Conservation (phyloP, 306 rosid genomes). For the Aeschynomene evenia region DNA sequence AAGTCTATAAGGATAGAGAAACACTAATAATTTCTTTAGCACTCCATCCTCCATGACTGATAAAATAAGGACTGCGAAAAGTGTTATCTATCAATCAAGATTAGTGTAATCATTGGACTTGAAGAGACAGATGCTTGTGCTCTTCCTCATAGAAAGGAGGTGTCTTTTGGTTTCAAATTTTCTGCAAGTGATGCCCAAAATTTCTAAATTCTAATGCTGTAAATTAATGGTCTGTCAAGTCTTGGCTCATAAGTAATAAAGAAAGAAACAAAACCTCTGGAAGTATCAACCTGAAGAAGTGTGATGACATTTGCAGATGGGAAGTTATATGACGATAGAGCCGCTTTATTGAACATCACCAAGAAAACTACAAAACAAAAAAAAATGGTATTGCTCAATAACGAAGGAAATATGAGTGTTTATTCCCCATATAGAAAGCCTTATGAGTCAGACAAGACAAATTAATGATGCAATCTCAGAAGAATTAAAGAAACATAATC, state of each 20-base stretch:
- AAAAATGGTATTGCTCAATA: background rate
- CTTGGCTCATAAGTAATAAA: background rate
- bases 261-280: background rate
- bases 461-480: background rate
- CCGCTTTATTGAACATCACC: slow-evolving; percentile 93
- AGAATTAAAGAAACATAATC: background rate
- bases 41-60: background rate
- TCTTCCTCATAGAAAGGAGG: background rate
- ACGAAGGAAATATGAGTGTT: background rate
- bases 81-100: slow-evolving; percentile 9
- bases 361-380: slow-evolving; percentile 58
- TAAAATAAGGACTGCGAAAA: background rate
- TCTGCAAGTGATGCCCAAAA: slow-evolving; percentile 4
- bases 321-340: slow-evolving; percentile 84
- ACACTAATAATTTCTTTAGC: background rate
- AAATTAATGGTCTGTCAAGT: background rate
- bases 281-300: slow-evolving; percentile 74
- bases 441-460: background rate
- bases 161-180: background rate
- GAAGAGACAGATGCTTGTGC: background rate
- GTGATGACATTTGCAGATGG: slow-evolving; percentile 88
- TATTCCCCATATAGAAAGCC: background rate
- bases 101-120: background rate
- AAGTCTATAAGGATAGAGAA: background rate
- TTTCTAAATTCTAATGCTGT: background rate